phyloP scores from a whole-genome alignment of 768 basidiomycete genomes.

The Tephrocybe rancida region DNA sequence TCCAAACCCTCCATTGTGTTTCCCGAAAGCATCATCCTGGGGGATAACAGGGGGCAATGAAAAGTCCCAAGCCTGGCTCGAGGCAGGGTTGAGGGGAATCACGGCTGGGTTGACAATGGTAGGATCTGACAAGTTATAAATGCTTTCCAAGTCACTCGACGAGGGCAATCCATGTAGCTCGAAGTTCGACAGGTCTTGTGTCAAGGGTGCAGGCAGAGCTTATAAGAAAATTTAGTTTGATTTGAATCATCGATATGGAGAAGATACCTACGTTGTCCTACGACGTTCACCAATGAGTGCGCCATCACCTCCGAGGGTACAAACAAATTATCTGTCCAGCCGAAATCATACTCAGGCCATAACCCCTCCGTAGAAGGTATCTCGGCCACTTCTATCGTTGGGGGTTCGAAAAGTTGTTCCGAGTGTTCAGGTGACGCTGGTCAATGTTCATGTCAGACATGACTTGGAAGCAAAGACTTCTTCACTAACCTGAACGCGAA shows the following conservation, averaged over 20 bases:
- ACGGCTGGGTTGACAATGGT: neutral
- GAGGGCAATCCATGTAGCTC: neutral
- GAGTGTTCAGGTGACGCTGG: neutral
- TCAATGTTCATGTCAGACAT: neutral
- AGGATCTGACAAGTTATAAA: neutral
- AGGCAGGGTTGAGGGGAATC: neutral
- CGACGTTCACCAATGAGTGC: neutral
- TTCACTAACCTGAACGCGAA: neutral
- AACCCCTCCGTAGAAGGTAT: neutral
- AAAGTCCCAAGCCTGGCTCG: neutral
- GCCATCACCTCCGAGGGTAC: neutral
- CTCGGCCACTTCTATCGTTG: neutral
- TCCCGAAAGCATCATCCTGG: neutral
- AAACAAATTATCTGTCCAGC: neutral
- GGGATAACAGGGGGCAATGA: neutral
- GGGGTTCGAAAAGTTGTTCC: neutral
- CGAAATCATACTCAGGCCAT: neutral
- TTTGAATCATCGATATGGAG: neutral
- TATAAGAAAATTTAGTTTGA: neutral
- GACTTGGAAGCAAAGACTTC: neutral
- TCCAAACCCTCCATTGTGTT: neutral
- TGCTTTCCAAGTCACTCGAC: neutral
- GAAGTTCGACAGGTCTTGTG: conserved; percentile 4
- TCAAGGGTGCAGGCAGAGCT: neutral
- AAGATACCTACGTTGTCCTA: neutral